These are phyloP conservation scores for Scleroderma bovista DNA, from an alignment of 768 basidiomycete genomes.

Conservation along the genomic window DNA sequence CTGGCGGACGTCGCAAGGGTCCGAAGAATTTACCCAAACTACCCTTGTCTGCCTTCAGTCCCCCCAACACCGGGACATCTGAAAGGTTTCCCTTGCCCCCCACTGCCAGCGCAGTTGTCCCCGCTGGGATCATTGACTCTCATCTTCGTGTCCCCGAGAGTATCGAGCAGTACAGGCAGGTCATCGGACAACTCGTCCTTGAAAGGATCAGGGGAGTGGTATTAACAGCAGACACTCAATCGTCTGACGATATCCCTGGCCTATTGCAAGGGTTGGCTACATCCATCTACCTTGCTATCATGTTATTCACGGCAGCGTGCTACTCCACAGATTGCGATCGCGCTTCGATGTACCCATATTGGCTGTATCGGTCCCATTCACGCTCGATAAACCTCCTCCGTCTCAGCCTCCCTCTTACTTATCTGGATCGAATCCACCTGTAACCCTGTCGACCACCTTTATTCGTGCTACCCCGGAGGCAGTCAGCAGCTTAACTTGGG, in stretches of 20 bases:
- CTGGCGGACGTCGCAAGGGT: slow-evolving; percentile 50
- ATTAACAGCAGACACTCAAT: slow-evolving; percentile 38
- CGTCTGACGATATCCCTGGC: slow-evolving; percentile 35
- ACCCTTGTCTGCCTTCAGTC: slow-evolving; percentile 70
- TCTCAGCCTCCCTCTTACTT: slow-evolving; percentile 36
- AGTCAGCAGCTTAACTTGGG: slow-evolving; percentile 58
- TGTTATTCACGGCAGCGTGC: background rate
- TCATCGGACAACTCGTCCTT: slow-evolving; percentile 34
- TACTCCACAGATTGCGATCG: slow-evolving; percentile 13
- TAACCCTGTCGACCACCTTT: slow-evolving; percentile 52
- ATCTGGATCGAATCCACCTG: background rate
- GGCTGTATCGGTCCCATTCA: slow-evolving; percentile 58
- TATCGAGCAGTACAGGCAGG: slow-evolving; percentile 22
- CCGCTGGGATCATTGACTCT: slow-evolving; percentile 60
- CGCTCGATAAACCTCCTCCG: slow-evolving; percentile 43
- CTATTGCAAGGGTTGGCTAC: slow-evolving; percentile 35
- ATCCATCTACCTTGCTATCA: background rate
- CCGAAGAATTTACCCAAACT: slow-evolving; percentile 64
- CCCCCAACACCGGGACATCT: slow-evolving; percentile 60
- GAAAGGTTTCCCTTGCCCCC: slow-evolving; percentile 66
- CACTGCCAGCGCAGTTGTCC: slow-evolving; percentile 63
- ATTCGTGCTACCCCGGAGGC: slow-evolving; percentile 42
- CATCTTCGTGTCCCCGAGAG: slow-evolving; percentile 42
- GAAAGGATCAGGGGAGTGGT: slow-evolving; percentile 60
- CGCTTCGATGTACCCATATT: slow-evolving; percentile 37